These are phyloP conservation scores for Camelina laxa DNA, from an alignment of 345 rosid species.

Conservation along the genomic window DNA sequence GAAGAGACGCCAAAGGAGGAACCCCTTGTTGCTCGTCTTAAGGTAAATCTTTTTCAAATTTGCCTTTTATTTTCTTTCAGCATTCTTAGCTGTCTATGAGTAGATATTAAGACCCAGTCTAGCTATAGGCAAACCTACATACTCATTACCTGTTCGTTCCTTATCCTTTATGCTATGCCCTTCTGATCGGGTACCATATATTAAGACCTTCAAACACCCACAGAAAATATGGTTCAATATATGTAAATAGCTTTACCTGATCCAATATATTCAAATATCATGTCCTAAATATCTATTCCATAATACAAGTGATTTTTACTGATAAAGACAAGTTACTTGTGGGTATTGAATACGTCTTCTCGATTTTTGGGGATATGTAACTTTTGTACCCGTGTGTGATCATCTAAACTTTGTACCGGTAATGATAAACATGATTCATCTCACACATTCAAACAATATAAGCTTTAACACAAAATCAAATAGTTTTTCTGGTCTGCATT, in stretches of 20 bases:
- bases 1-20: slow-evolving; percentile 66
- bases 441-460: background rate
- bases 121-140: background rate
- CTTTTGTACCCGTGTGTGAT: background rate
- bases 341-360: background rate
- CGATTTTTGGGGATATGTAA: background rate
- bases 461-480: background rate
- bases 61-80: slow-evolving; percentile 23
- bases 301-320: background rate
- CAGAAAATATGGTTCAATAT: background rate
- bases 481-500: background rate
- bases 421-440: background rate
- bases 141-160: background rate
- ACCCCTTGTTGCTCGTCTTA: slow-evolving; percentile 83
- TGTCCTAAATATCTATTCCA: background rate
- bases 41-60: slow-evolving; percentile 48
- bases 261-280: background rate
- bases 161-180: background rate
- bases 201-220: background rate
- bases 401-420: background rate
- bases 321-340: background rate
- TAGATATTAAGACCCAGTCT: background rate
- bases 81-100: slow-evolving; percentile 12
- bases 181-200: background rate
- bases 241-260: background rate